These are phyloP conservation scores for Farysia itapuensis DNA, from an alignment of 1,284 basidiomycete species.

Conservation along the genomic window DNA sequence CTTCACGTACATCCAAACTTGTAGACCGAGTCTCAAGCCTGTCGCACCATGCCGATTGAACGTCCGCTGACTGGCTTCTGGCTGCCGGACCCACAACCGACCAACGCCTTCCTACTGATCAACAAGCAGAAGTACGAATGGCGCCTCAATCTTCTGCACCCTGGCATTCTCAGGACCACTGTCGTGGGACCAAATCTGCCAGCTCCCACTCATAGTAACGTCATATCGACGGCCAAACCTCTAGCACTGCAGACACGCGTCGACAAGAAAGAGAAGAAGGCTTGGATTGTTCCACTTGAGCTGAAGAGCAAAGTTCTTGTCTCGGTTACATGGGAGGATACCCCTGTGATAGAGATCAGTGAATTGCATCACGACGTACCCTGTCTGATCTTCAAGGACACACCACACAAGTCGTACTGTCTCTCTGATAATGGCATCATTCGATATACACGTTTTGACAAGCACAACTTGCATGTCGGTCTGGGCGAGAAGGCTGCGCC, in stretches of 20 bases:
- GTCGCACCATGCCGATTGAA: slow-evolving; percentile 32
- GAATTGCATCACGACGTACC: slow-evolving; percentile 34
- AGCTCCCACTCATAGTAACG: slow-evolving; percentile 60
- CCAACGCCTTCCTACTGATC: slow-evolving; percentile 27
- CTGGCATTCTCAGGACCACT: slow-evolving; percentile 56
- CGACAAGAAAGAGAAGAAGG: slow-evolving; percentile 19
- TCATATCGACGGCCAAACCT: slow-evolving; percentile 47
- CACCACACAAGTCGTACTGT: slow-evolving; percentile 60
- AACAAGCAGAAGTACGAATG: slow-evolving; percentile 56
- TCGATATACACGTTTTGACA: slow-evolving; percentile 36
- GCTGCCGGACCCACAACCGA: slow-evolving; percentile 11
- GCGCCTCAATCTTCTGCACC: slow-evolving; percentile 56
- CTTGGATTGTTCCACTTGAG: slow-evolving; percentile 33
- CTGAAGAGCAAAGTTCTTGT: slow-evolving; percentile 27
- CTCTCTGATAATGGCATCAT: slow-evolving; percentile 60
- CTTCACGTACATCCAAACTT: too few relatives aligned
- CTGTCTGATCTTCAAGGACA: slow-evolving; percentile 56
- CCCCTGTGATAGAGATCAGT: slow-evolving; percentile 50
- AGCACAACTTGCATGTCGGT: slow-evolving; percentile 58
- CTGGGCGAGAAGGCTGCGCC: slow-evolving; percentile 62
- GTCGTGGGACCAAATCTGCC: slow-evolving; percentile 59
- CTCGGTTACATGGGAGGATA: slow-evolving; percentile 37
- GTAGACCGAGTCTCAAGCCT: background rate
- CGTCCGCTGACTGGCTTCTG: slow-evolving; percentile 22
- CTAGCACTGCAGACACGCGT: slow-evolving; percentile 50